Evolutionary conservation across 345 rosid species (phyloP), one percentile per base, ranked within the genome.

Genomic region (Lumnitzera racemosa): DNA sequence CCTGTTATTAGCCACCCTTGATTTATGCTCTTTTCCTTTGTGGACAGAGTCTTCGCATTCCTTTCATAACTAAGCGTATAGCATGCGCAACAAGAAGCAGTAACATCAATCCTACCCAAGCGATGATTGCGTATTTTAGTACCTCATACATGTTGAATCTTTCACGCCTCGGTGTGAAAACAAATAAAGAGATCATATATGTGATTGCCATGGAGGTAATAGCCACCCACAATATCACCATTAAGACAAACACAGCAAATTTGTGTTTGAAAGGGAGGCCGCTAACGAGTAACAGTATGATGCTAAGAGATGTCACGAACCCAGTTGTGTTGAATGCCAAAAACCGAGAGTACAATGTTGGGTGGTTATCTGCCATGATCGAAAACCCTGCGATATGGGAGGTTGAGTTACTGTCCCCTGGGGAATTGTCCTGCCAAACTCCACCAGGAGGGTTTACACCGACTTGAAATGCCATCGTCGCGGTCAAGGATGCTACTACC

Each of bases 381-480:
- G 61, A 57, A 11, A 0, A 3, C 3, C 67, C 67, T 5, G n/a
- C 24, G 0, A 2, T 3, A 8, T 62, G 59, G 12, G 47, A 12
- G 6, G 16, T 4, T 41, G 23, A 36, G 43, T 9, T 9, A 36
- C 7, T 36, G 9, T 9, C 43, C 11, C 43, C 43, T 7, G 43
- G 10, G 11, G 6, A 36, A 36, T 4, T 36, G 43, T 2, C 13
- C 2, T 10, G 20, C 51, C 62, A 50, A 5, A 57, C 2, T 36
- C 68, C 56, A 0, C 49, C 56, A 1, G 70, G 71, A 2, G 71
- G 71, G 31, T 25, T 41, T 1, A 61, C 15, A 5, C 43, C 64
- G 12, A 15, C 65, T 55, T 67, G 65, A 46, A 60, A 67, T n/a
- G 71, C 71, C 65, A 67, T 55, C 10, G 71, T 61, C 13, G 65